These are phyloP conservation scores for Wickerhamia fluorescens DNA, from an alignment of 805 yeast species.

Conservation along the genomic window DNA sequence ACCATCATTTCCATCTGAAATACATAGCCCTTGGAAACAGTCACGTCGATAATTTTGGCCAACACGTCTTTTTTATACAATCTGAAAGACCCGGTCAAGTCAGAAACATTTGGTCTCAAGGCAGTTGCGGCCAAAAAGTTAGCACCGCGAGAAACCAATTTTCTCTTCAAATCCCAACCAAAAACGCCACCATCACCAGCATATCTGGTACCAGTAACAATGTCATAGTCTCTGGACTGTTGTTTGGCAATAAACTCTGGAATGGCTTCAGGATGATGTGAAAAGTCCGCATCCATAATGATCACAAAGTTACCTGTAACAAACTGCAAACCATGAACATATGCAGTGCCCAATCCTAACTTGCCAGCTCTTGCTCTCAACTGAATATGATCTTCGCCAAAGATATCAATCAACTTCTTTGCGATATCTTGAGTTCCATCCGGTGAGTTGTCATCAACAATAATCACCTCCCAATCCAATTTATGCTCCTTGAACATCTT, in stretches of 20 bases:
- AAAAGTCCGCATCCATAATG: conserved; percentile 81
- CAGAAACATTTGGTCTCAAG: conserved; percentile 65
- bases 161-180: conserved; percentile 80
- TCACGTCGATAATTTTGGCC: conserved; percentile 57
- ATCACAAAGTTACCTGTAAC: conserved; percentile 70
- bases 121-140: conserved; percentile 68
- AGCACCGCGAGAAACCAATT: conserved; percentile 73
- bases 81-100: conserved; percentile 72
- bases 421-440: conserved; percentile 78
- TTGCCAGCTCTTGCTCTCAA: conserved; percentile 71
- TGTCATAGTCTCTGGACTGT: conserved; percentile 42
- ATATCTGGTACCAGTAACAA: conserved; percentile 58
- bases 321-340: conserved; percentile 66
- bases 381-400: conserved; percentile 54
- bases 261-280: conserved; percentile 76
- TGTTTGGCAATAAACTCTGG: conserved; percentile 69
- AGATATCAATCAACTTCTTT: conserved; percentile 47
- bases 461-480: conserved; percentile 67
- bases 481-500: conserved; percentile 54
- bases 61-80: conserved; percentile 65
- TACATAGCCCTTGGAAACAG: conserved; percentile 72
- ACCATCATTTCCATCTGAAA: conserved; percentile 90
- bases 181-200: conserved; percentile 78
- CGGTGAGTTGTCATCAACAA: conserved; percentile 75
- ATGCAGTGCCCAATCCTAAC: conserved; percentile 75